Evolutionary conservation across 805 yeast genomes (phyloP), one percentile per base, ranked within the genome.

Genomic region (Wickerhamiella azyma): DNA sequence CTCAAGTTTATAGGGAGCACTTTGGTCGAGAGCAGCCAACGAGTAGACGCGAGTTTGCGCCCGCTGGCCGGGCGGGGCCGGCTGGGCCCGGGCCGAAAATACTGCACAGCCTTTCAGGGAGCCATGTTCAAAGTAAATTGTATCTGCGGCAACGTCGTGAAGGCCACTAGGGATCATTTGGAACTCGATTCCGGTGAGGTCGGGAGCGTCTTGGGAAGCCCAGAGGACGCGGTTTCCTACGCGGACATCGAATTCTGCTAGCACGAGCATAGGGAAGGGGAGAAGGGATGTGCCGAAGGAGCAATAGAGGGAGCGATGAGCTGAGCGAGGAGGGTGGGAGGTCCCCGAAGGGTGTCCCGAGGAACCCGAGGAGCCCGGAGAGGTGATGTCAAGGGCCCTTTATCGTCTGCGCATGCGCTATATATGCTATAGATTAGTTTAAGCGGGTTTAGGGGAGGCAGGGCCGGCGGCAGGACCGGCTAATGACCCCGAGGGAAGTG

Each of bases 151-250:
- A 2, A 66, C 65, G 11, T 72, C 67, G 55, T 80, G 86, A 2
- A 78, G 63, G 1, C 88, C 85, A 0, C 84, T 76, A 0, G 86
- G 86, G 38, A 80, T 61, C n/a, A 78, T 66, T 52, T 76, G 74
- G 61, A 70, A 79, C 59, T 80, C 86, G 3, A 79, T 55, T 10
- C 71, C 70, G 26, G 66, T 59, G 21, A 75, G 54, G 0, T 66
- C 13, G 2, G 51, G 45, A 2, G 45, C 53, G 3, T 49, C 51
- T 44, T 53, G 45, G 39, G 60, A 55, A 48, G 63, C 60, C 77
- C 77, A 72, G 45, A 63, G 66, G 32, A 72, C 50, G 42, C 65
- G 69, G 52, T 72, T 68, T 1, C 81, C 81, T 1, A 66, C 58
- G 29, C 67, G 67, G 13, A 71, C 72, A 53, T 76, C 76, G 54